Evolutionary conservation across 1,284 basidiomycete genomes (phyloP), one percentile per base, ranked within the genome.

Genomic region (Pseudozyma sp.): DNA sequence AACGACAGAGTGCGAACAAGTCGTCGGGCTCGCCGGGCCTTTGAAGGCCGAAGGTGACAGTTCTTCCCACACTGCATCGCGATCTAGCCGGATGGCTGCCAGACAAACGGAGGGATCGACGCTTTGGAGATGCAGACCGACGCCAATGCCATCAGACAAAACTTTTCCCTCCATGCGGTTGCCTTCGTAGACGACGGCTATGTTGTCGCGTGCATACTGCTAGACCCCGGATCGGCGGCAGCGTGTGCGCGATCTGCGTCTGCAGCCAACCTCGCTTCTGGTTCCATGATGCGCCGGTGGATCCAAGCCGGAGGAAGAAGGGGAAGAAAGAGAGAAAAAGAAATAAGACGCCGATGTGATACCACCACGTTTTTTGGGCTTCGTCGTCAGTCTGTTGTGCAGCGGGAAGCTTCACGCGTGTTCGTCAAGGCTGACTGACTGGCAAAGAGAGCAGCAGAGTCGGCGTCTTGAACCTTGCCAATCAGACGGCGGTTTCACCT

Each of bases 181-280:
- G 43, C 19, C 9, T 24, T 24, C 24, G 24, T 24, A 24, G 43
- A 44, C 43, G 3, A 11, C 11, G 7, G 43, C 9, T 7, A 9
- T 44, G 43, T 24, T 44, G 43, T 24, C n/a, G 6, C 24, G 24
- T 24, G 24, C 24, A 55, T 24, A 29, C 43, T 24, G 43, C n/a
- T 33, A 43, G 35, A 55, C 60, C 60, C 60, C 60, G 53, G 60
- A 62, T 55, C 53, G 60, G 31, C 53, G 51, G 40, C 13, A 4
- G 39, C 45, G 39, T 9, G 59, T 46, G 52, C 45, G 46, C 59
- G 52, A 61, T 49, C 59, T 49, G 52, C 45, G 43, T 42, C 24
- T 17, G 39, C 58, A 45, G 40, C 50, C 7, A 13, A 35, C 5
- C 47, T 49, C 47, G 46, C 46, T 13, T 48, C 9, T 6, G 40